Base-by-base conservation (phyloP, 345 rosid species). In the Pelargonium nanum region DNA sequence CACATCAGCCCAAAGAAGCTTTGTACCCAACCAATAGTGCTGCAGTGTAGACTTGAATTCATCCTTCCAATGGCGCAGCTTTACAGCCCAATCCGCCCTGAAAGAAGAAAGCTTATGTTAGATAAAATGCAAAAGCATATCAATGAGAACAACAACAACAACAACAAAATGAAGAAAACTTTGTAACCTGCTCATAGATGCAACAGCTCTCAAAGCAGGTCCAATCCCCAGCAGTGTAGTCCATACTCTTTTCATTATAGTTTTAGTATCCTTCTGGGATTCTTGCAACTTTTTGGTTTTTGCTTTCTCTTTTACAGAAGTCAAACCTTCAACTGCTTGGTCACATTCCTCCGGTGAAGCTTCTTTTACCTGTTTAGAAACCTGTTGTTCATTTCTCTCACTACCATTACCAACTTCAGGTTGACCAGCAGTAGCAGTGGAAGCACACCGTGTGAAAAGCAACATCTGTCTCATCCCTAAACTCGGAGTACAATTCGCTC, bases 11-110 rank as follows among this genome's bases (percentile, higher is more conserved):
- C 96, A 88, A 1, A 91, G 85, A 66, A 91, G 70, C 74, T 91
- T 91, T 44, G 90, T 85, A 19, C 96, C 98, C 66, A 91, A 68
- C 96, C 96, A 88, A 74, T 91, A 91, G 72, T 88, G 96, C 64
- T 88, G 91, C 83, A 91, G 4, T 1, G 91, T 86, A 61, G 98
- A 91, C 61, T 80, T 82, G 66, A 91, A 86, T 69, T 88, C 96
- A 58, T 88, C 89, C 79, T 83, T 91, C 98, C 93, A 88, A 48
- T 91, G 93, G 9, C 4, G 68, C 61, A 91, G 73, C 79, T 86
- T 88, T 71, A 79, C 80, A n/a, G 95, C 89, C 98, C 98, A 91
- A 71, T 91, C 98, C 77, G 82, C 93, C 80, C 98, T 91, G 83
- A 52, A 68, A 69, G 26, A 73, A 21, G 32, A 40, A 67, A 64